These are phyloP conservation scores for Lyophyllum semitale DNA, from an alignment of 768 basidiomycete genomes.

Conservation along the genomic window DNA sequence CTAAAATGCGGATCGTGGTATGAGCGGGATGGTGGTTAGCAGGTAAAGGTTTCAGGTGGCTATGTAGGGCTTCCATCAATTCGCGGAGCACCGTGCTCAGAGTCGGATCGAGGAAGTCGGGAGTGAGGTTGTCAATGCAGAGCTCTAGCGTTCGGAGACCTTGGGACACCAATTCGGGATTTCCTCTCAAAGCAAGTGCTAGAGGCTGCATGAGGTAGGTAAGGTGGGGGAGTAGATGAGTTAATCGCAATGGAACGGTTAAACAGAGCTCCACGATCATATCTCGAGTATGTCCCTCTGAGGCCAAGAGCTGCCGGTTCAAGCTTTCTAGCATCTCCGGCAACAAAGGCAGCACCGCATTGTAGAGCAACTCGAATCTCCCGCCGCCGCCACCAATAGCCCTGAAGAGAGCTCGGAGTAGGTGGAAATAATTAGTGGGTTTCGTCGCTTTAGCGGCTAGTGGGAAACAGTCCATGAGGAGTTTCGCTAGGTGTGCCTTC, in stretches of 20 bases:
- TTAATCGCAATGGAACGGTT: constrained; percentile 93
- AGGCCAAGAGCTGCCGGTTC: constrained; percentile 84
- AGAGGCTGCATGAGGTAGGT: constrained; percentile 96
- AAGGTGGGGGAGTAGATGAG: constrained; percentile 93
- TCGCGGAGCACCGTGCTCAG: constrained; percentile 90
- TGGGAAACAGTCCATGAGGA: constrained; percentile 96
- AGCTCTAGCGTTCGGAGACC: constrained; percentile 94
- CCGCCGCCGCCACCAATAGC: constrained; percentile 92
- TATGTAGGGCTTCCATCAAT: constrained; percentile 92
- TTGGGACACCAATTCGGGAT: constrained; percentile 89
- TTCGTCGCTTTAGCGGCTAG: constrained; percentile 89
- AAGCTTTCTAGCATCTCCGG: constrained; percentile 97
- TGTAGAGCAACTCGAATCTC: constrained; percentile 91
- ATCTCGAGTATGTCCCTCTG: constrained; percentile 81
- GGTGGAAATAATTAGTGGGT: constrained; percentile 90
- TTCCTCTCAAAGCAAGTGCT: constrained; percentile 85
- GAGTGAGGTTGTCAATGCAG: constrained; percentile 98
- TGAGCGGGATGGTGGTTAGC: constrained; percentile 88
- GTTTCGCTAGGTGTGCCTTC: constrained; percentile 87
- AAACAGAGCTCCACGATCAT: constrained; percentile 97
- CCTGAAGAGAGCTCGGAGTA: constrained; percentile 90
- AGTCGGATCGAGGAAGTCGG: constrained; percentile 96
- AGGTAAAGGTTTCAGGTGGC: constrained; percentile 87
- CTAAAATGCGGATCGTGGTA: constrained; percentile 93
- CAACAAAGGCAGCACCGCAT: constrained; percentile 92